phyloP scores from a whole-genome alignment of 202 grass and related monocot genomes.

The Zoysia matrella region DNA sequence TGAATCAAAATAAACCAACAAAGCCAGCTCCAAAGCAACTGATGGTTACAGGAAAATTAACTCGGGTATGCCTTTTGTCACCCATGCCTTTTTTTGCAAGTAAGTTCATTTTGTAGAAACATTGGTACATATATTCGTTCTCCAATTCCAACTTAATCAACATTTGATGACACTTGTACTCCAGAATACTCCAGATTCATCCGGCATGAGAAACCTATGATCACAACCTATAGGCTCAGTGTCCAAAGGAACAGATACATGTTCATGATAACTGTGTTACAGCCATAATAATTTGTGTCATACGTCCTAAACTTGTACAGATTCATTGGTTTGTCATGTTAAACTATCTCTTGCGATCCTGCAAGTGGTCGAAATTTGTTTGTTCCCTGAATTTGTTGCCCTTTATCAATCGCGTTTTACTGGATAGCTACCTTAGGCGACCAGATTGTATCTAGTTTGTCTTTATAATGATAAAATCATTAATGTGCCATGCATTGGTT shows the following conservation, averaged over 20 bases:
- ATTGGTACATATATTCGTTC: background rate
- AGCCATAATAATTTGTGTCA: slow-evolving; percentile 20
- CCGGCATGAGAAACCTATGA: slow-evolving; percentile 3
- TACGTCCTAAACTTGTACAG: slow-evolving; percentile 20
- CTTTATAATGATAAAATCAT: slow-evolving; percentile 16
- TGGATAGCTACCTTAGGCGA: slow-evolving; percentile 20
- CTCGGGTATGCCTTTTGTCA: slow-evolving; percentile 62
- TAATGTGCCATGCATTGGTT: slow-evolving; percentile 34
- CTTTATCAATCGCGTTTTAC: slow-evolving; percentile 10
- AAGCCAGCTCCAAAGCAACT: slow-evolving; percentile 44
- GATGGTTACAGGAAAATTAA: slow-evolving; percentile 64
- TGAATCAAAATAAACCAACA: slow-evolving; percentile 60
- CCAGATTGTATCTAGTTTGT: slow-evolving; percentile 10
- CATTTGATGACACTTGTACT: background rate
- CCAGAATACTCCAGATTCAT: slow-evolving; percentile 16
- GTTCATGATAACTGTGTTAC: slow-evolving; percentile 21
- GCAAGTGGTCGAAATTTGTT: slow-evolving; percentile 28
- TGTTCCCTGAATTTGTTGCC: slow-evolving; percentile 2
- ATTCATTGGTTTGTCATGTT: background rate
- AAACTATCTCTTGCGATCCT: slow-evolving; percentile 4
- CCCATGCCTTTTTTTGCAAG: slow-evolving; percentile 33
- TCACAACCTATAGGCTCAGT: slow-evolving; percentile 21
- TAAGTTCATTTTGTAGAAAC: slow-evolving; percentile 3
- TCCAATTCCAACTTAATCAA: slow-evolving; percentile 1
- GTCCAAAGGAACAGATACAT: slow-evolving; percentile 4